Conservation (phyloP, 2,329 filamentous ascomycete genomes). For the Colletotrichum noveboracense region DNA sequence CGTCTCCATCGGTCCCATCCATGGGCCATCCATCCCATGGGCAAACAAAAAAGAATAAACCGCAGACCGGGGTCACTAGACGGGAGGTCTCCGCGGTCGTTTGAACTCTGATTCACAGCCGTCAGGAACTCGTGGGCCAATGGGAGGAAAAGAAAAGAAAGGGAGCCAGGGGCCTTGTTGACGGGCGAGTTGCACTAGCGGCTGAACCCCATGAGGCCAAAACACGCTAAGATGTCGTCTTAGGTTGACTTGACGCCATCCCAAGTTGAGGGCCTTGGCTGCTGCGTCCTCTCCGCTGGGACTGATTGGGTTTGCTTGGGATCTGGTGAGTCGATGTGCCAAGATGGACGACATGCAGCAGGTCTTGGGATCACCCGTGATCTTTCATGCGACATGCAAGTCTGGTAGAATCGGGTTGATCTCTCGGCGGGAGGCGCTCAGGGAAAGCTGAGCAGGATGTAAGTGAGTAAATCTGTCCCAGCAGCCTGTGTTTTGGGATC, state of each 20-base stretch:
- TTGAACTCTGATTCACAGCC: constrained; percentile 7
- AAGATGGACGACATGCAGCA: background rate
- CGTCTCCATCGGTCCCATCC: background rate
- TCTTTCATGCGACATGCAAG: background rate
- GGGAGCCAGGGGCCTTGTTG: background rate
- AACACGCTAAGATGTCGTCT: constrained; percentile 2
- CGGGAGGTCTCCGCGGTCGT: constrained; percentile 2
- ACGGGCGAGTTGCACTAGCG: background rate
- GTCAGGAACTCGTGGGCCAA: background rate
- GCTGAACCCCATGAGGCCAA: constrained; percentile 8
- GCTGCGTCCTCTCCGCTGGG: background rate
- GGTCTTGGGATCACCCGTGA: background rate
- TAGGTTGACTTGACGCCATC: constrained; percentile 13
- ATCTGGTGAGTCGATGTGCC: background rate
- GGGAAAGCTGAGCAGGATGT: background rate
- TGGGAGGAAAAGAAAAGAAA: background rate
- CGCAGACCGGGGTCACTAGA: background rate
- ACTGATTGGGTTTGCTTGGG: background rate
- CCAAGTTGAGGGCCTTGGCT: background rate
- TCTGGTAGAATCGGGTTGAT: background rate
- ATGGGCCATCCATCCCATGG: background rate
- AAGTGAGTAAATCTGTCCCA: background rate
- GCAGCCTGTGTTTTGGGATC: background rate
- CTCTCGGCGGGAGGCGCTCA: background rate
- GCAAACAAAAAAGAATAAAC: background rate